A percentile compares a stretch with the other conserved stretches of the same genome.
Evolutionary conservation across 169 alveolate genomes (phyloP).

Genomic region (Perkinsus marinus): DNA sequence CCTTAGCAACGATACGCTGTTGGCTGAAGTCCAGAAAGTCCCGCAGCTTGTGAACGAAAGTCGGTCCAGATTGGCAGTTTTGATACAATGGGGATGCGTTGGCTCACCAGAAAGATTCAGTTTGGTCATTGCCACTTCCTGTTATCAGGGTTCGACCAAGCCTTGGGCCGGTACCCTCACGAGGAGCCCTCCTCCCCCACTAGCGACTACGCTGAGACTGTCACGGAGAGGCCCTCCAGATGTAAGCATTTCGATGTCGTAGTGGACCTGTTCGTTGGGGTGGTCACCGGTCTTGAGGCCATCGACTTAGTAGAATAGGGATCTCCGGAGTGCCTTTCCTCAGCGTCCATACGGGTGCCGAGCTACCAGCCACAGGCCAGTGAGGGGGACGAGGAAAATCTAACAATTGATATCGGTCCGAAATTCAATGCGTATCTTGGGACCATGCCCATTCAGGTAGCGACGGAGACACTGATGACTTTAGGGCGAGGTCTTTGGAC

Average conservation of each 20-base stretch:
- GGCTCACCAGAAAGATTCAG: no score
- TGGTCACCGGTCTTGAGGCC: no score
- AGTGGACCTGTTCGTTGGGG: no score
- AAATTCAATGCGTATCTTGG: background rate
- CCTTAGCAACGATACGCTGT: background rate
- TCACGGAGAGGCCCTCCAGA: background rate
- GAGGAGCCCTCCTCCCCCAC: background rate
- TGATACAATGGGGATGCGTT: no score
- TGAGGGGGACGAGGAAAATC: background rate
- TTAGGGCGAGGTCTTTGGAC: background rate
- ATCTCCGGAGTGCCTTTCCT: background rate
- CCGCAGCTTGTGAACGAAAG: background rate
- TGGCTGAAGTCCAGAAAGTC: background rate
- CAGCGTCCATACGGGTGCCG: background rate
- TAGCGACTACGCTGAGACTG: background rate
- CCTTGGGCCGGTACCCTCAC: background rate
- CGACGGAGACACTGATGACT: background rate
- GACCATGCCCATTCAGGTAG: background rate
- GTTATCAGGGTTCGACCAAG: background rate
- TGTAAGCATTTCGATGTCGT: background rate
- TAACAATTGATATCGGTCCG: background rate
- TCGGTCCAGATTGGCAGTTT: no score
- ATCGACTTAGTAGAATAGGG: no score
- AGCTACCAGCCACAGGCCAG: background rate
- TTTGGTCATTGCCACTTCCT: no score